Base-by-base conservation (phyloP, 805 yeast genomes). In the Zygotorulaspora chibaensis region DNA sequence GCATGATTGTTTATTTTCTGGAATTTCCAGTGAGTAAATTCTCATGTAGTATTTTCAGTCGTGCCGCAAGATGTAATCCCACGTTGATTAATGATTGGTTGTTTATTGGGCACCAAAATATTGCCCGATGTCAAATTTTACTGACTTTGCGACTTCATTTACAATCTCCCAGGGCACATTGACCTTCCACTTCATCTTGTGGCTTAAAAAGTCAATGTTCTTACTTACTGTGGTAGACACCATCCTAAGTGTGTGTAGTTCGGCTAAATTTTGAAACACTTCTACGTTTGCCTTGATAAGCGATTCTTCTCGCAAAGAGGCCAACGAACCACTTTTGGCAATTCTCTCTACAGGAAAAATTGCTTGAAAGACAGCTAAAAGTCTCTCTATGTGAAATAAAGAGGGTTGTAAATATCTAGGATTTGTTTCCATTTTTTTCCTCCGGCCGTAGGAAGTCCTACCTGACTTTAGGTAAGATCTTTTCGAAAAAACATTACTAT, bases 331-430 rank as follows among this genome's bases (percentile, higher is more conserved):
- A 16, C 45, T 40, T 16, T 48, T 38, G 8, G 50, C 40, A 57
- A 55, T 45, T 62, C 44, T 45, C 7, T 72, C 70, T 2, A 72
- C 62, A 7, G 71, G 75, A 57, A 77, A 79, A 11, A 89, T 79
- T 0, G 95, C 82, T 35, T 84, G 83, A 30, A 85, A 71, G 18
- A 90, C 86, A 0, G 96, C 95, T 47, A 86, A 66, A 60, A 87
- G 59, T 46, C 97, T 72, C 61, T 90, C 96, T 38, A 88, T 61
- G 29, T 83, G 86, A 63, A 89, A 89, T 27, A 79, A 67, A 25
- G 83, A 79, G 0, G 96, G 85, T n/a, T 83, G 79, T 35, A 85
- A 66, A 47, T 83, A 72, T 30, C 87, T 71, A 2, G 82, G 74
- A 42, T 81, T 85, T 16, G 80, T 69, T 40, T 74, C 76, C 7